phyloP scores from a whole-genome alignment of 2,329 filamentous ascomycete genomes.

The Meredithiella fracta region DNA sequence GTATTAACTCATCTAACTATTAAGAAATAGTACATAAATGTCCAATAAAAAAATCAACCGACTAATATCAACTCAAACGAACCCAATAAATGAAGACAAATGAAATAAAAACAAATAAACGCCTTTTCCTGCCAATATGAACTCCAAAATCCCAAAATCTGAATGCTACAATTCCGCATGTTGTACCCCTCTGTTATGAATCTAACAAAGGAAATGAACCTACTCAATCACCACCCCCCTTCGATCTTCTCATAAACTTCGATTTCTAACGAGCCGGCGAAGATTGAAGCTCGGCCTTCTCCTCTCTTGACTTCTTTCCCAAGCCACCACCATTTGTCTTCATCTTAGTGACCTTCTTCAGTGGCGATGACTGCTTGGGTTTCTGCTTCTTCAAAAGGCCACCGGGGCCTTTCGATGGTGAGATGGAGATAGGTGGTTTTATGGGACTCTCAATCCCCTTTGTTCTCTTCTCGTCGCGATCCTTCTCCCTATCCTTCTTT shows the following conservation, averaged over 20 bases:
- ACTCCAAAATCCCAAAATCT: not conserved
- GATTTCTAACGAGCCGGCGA: slow-evolving; percentile 23
- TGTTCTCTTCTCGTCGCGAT: slow-evolving; percentile 26
- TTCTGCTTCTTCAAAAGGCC: slow-evolving; percentile 28
- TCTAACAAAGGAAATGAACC: no score
- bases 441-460: slow-evolving; percentile 21
- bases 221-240: no score
- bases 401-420: slow-evolving; percentile 19
- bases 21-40: not conserved
- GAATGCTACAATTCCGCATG: slow-evolving; percentile 2
- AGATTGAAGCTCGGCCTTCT: slow-evolving; percentile 39
- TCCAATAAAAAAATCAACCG: not conserved
- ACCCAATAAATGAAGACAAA: slow-evolving; percentile 15
- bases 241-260: not conserved
- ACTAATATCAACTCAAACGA: slow-evolving; percentile 8
- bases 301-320: slow-evolving; percentile 27
- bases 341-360: slow-evolving; percentile 19
- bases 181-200: no score
- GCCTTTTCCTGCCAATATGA: not conserved
- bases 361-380: slow-evolving; percentile 14
- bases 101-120: no score
- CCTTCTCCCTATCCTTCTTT: slow-evolving; percentile 45
- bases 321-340: slow-evolving; percentile 19
- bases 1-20: not conserved
- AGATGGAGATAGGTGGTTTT: slow-evolving; percentile 22